phyloP scores from a whole-genome alignment of 345 rosid genomes.

The Psidium friedrichsthalianum region DNA sequence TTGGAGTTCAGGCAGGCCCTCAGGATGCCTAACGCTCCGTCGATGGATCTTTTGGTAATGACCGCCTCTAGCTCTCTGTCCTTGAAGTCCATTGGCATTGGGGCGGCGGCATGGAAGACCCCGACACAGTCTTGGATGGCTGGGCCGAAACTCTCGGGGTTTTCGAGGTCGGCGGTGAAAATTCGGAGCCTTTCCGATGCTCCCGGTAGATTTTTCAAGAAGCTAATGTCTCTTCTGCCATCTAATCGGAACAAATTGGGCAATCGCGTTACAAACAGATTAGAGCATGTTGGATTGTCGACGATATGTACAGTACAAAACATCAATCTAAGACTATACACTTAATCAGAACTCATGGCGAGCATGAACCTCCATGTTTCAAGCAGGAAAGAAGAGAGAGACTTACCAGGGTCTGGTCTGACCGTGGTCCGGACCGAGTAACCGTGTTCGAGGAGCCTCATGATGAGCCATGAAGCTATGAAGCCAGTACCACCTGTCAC shows the following conservation, averaged over 20 bases:
- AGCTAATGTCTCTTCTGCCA: conserved; percentile 1
- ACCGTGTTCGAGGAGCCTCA: conserved; percentile 72
- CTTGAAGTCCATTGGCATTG: neutral
- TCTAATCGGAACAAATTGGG: neutral
- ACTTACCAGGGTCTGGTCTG: conserved; percentile 41
- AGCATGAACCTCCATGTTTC: neutral
- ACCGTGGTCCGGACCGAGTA: conserved; percentile 75
- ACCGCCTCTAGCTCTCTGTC: conserved; percentile 31
- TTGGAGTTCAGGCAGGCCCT: conserved; percentile 36
- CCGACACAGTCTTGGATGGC: conserved; percentile 19
- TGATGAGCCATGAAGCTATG: conserved; percentile 85
- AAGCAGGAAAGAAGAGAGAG: neutral
- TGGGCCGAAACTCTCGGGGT: conserved; percentile 32
- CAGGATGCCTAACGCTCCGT: conserved; percentile 39
- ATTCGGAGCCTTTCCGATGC: conserved; percentile 8
- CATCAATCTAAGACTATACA: neutral
- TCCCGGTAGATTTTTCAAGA: conserved; percentile 5
- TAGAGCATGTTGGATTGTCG: no score
- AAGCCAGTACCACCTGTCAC: conserved; percentile 89
- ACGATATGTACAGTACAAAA: neutral
- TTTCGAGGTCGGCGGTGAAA: conserved; percentile 30
- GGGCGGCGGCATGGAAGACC: conserved; percentile 16
- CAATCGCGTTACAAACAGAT: neutral
- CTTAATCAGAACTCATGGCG: neutral
- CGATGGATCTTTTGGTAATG: conserved; percentile 29